phyloP scores from a whole-genome alignment of 176 grass and related monocot species.

The Rhipidocladum racemiflorum region DNA sequence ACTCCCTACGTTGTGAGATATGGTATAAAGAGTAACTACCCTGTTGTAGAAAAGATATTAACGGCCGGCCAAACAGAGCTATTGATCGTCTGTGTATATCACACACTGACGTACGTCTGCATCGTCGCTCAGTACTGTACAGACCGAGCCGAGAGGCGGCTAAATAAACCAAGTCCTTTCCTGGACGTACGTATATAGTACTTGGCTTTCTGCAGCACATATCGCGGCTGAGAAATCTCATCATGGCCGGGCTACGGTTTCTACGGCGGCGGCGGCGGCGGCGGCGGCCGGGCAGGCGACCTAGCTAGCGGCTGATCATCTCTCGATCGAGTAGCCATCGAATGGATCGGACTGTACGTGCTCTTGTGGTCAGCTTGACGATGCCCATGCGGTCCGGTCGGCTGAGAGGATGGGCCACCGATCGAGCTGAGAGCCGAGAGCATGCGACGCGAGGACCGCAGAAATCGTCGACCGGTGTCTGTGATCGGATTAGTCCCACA shows the following conservation, averaged over 20 bases:
- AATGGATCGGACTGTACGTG: neutral
- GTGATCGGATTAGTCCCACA: constrained; percentile 19
- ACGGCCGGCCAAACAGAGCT: too few relatives aligned
- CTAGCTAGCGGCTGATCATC: neutral
- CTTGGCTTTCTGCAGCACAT: neutral
- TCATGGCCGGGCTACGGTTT: neutral
- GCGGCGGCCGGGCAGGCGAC: neutral
- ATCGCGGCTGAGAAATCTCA: neutral
- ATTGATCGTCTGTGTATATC: too few relatives aligned
- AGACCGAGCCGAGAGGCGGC: neutral
- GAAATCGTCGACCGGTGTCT: neutral
- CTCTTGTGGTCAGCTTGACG: constrained; percentile 12
- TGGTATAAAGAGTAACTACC: too few relatives aligned
- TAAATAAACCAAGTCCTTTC: neutral
- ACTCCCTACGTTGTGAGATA: too few relatives aligned
- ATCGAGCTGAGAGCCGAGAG: neutral
- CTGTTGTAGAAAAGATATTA: too few relatives aligned
- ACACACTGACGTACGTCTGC: neutral
- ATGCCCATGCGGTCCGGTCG: constrained; percentile 16
- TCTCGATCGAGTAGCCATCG: neutral
- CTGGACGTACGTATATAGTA: neutral
- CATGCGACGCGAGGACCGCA: neutral
- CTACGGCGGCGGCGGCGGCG: neutral
- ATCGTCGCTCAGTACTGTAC: neutral
- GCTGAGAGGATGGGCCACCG: constrained; percentile 2